Conservation (phyloP, 2,329 filamentous ascomycete genomes). For the Stagonosporopsis vannaccii region DNA sequence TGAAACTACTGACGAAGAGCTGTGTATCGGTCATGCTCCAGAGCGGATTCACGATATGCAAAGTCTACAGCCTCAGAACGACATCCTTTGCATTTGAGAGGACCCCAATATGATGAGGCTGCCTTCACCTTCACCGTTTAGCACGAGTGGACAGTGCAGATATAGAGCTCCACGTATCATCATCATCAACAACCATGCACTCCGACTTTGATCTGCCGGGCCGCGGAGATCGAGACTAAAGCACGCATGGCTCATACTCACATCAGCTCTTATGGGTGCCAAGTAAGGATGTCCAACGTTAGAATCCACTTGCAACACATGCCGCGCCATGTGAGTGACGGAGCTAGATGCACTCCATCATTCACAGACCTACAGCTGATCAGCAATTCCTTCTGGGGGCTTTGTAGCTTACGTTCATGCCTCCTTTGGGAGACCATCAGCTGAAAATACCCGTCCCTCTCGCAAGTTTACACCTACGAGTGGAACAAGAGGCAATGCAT, state of each 20-base stretch:
- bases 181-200: slow-evolving; percentile 1
- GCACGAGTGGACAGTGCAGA: background rate
- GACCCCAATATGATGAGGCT: background rate
- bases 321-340: background rate
- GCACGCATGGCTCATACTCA: slow-evolving; percentile 9
- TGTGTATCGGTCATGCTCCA: slow-evolving; percentile 3
- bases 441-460: background rate
- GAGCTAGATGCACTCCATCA: background rate
- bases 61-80: slow-evolving; percentile 4
- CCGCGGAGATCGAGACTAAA: slow-evolving; percentile 22
- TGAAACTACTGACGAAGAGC: slow-evolving; percentile 18
- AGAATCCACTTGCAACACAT: background rate
- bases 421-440: background rate
- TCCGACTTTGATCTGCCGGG: slow-evolving; percentile 28
- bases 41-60: background rate
- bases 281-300: background rate
- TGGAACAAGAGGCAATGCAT: background rate
- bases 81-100: background rate
- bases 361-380: background rate
- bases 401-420: background rate
- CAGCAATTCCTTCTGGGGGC: background rate
- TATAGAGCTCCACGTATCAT: slow-evolving; percentile 12
- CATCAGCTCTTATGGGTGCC: slow-evolving; percentile 8
- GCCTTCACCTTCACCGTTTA: background rate
- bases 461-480: background rate